Conservation (phyloP, 768 basidiomycete species). For the Serendipita sp. region DNA sequence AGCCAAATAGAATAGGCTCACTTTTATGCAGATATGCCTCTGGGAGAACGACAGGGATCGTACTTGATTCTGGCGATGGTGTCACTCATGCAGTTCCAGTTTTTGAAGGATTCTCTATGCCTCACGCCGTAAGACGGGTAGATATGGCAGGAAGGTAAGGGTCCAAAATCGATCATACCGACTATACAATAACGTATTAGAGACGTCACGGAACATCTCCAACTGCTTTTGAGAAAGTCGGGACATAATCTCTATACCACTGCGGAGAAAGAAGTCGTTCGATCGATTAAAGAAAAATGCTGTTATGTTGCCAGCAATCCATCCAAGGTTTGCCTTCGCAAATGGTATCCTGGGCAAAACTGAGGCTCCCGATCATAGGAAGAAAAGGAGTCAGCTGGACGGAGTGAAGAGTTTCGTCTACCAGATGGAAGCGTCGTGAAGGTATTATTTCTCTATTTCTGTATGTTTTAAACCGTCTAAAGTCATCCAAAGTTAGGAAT, state of each 20-base stretch:
- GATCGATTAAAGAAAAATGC: constrained; percentile 95
- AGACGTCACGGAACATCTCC: constrained; percentile 93
- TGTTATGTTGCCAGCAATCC: constrained; percentile 92
- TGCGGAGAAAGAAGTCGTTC: constrained; percentile 90
- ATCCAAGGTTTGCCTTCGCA: constrained; percentile 59
- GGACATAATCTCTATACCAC: constrained; percentile 93
- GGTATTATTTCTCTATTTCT: constrained; percentile 27
- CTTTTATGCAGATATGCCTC: constrained; percentile 68
- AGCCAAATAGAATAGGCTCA: background rate
- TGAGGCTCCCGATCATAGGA: background rate
- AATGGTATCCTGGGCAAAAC: background rate
- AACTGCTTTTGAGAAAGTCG: constrained; percentile 81
- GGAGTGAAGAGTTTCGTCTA: constrained; percentile 74
- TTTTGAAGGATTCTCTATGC: constrained; percentile 98
- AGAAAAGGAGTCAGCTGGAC: constrained; percentile 24
- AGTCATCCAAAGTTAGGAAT: constrained; percentile 52
- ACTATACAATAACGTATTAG: constrained; percentile 24
- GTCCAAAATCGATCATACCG: background rate
- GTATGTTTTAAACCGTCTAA: constrained; percentile 8
- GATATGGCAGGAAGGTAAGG: constrained; percentile 86
- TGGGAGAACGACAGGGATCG: constrained; percentile 96
- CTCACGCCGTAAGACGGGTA: constrained; percentile 89
- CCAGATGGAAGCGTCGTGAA: constrained; percentile 91
- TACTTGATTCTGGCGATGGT: constrained; percentile 95
- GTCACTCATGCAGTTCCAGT: constrained; percentile 98